These are phyloP conservation scores for Neofusicoccum umdonicola DNA, from an alignment of 2,329 filamentous ascomycete genomes.

Conservation along the genomic window DNA sequence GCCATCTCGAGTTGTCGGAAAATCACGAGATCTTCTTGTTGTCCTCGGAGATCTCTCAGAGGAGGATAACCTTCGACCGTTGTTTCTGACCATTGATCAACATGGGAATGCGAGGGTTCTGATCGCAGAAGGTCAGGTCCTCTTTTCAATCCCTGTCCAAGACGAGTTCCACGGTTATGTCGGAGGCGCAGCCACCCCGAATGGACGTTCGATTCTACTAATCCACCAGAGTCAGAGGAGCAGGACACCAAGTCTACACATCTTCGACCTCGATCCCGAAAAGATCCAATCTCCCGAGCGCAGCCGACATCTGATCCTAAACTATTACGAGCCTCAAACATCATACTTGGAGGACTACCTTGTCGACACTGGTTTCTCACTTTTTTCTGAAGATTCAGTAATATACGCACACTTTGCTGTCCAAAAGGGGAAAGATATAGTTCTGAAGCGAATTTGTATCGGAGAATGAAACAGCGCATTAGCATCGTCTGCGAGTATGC, in stretches of 20 bases:
- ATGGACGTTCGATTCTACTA: background rate
- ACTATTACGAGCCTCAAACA: background rate
- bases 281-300: background rate
- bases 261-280: background rate
- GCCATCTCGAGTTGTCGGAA: background rate
- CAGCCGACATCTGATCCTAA: background rate
- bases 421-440: background rate
- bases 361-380: background rate
- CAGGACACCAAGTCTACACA: background rate
- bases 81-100: slow-evolving; percentile 1
- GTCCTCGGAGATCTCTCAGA: background rate
- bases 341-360: background rate
- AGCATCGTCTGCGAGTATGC: too few relatives aligned
- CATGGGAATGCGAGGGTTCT: background rate
- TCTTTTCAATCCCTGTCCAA: background rate
- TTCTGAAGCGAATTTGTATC: background rate
- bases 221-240: background rate
- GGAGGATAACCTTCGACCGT: background rate
- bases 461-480: background rate
- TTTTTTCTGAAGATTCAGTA: background rate
- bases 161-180: background rate
- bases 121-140: background rate
- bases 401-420: background rate
- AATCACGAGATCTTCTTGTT: background rate
- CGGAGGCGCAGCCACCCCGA: background rate